Percentiles rank a stretch among this genome's conserved stretches.
These are phyloP conservation scores for Yamadazyma atmosphaerica DNA, from an alignment of 1,139 yeast species.

Conservation along the genomic window DNA sequence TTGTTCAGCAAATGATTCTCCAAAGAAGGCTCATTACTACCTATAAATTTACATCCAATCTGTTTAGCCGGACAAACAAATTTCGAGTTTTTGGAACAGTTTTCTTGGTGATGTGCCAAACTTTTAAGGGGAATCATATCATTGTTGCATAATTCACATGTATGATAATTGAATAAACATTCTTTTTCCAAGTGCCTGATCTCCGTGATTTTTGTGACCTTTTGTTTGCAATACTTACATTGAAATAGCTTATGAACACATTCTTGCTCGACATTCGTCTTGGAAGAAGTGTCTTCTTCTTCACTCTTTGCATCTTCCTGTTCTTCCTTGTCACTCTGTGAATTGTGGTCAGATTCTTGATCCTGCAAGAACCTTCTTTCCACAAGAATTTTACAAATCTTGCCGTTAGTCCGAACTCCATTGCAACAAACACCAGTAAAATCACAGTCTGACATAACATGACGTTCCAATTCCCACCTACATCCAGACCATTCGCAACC, in stretches of 20 bases:
- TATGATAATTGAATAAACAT: constrained; percentile 41
- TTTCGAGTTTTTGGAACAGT: constrained; percentile 34
- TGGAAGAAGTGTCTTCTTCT: too few species aligned
- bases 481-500: constrained; percentile 64
- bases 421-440: constrained; percentile 51
- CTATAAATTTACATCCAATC: constrained; percentile 45
- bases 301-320: too few species aligned
- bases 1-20: constrained; percentile 38
- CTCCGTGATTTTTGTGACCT: constrained; percentile 31
- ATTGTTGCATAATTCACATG: constrained; percentile 42
- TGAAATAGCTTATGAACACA: constrained; percentile 37
- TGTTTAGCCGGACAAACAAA: constrained; percentile 40
- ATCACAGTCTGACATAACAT: constrained; percentile 50
- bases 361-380: constrained; percentile 14
- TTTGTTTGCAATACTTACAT: constrained; percentile 41
- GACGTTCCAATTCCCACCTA: constrained; percentile 61
- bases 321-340: too few species aligned
- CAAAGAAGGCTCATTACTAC: constrained; percentile 37
- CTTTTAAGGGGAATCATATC: constrained; percentile 41
- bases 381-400: constrained; percentile 11
- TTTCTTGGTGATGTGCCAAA: constrained; percentile 33
- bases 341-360: constrained; percentile 10
- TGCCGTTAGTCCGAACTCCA: constrained; percentile 21
- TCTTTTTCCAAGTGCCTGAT: constrained; percentile 35
- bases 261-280: not conserved